Evolutionary conservation across 2,329 filamentous ascomycete genomes (phyloP).

Genomic region (Cladophialophora psammophila): DNA sequence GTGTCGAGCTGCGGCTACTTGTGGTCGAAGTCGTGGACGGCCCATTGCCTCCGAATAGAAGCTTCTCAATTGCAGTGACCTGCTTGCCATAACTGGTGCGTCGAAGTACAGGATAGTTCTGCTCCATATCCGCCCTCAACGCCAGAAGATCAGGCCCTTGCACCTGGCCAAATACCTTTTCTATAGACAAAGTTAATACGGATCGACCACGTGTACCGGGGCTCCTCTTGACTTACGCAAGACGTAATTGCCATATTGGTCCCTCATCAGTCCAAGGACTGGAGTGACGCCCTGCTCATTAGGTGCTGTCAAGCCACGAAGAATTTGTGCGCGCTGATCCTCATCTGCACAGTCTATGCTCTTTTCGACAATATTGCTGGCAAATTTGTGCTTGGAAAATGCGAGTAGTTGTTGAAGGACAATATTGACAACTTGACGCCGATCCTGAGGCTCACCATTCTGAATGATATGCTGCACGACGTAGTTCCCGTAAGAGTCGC

Average conservation of each 20-base stretch:
- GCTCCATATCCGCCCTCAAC: slow-evolving; percentile 70
- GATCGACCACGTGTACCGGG: background rate
- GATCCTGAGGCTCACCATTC: slow-evolving; percentile 76
- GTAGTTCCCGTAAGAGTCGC: slow-evolving; percentile 93
- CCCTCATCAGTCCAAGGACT: slow-evolving; percentile 81
- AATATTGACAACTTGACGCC: slow-evolving; percentile 73
- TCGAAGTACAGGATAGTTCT: slow-evolving; percentile 68
- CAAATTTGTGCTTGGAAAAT: slow-evolving; percentile 93
- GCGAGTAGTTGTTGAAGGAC: slow-evolving; percentile 75
- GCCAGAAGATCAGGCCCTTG: slow-evolving; percentile 65
- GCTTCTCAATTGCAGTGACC: slow-evolving; percentile 68
- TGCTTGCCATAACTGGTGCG: slow-evolving; percentile 72
- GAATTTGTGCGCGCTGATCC: slow-evolving; percentile 73
- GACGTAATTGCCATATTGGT: slow-evolving; percentile 95
- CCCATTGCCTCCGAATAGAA: slow-evolving; percentile 64
- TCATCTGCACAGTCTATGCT: slow-evolving; percentile 77
- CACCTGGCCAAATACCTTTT: slow-evolving; percentile 76
- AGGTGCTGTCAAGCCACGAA: slow-evolving; percentile 66
- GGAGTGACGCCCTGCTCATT: slow-evolving; percentile 72
- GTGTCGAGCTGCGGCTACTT: slow-evolving; percentile 71
- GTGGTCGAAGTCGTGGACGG: slow-evolving; percentile 51
- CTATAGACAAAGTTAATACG: slow-evolving; percentile 57
- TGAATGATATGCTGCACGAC: slow-evolving; percentile 91
- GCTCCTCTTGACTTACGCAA: slow-evolving; percentile 74
- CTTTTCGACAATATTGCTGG: slow-evolving; percentile 96